A percentile compares a stretch with the other conserved stretches of the same genome.
Evolutionary conservation across 148 eudicot genomes (phyloP).

Genomic region (Spergularia marina): DNA sequence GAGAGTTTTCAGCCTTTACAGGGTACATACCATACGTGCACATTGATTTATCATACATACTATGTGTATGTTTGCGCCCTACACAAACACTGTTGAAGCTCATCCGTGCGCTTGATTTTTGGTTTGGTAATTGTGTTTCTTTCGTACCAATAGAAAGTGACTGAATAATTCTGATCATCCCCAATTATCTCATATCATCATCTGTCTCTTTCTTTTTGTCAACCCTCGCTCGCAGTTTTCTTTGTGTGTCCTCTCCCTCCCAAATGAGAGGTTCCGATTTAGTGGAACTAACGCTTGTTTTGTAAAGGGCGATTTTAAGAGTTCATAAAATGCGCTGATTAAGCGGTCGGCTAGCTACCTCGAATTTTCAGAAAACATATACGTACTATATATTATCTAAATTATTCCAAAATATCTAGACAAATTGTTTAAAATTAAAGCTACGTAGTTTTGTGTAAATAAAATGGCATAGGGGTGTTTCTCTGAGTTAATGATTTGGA

Average conservation of each 20-base stretch:
- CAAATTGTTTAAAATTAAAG: no score
- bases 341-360: no score
- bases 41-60: no score
- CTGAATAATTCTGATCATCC: neutral
- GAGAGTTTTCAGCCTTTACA: neutral
- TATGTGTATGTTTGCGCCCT: neutral
- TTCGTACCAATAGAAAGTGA: neutral
- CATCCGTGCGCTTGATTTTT: slow-evolving; percentile 8
- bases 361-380: no score
- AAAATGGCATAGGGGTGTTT: no score
- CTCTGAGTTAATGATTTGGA: no score
- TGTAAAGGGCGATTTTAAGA: no score
- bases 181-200: slow-evolving; percentile 1
- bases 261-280: neutral
- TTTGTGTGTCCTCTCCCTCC: neutral
- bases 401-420: no score
- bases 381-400: no score
- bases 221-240: neutral
- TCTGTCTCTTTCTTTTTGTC: slow-evolving; percentile 18
- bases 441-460: no score
- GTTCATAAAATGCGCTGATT: no score
- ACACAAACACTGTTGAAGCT: neutral
- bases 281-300: neutral
- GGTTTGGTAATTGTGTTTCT: slow-evolving; percentile 1
- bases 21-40: no score